These are phyloP conservation scores for Mangifera indica DNA, from an alignment of 345 rosid genomes.

Conservation along the genomic window DNA sequence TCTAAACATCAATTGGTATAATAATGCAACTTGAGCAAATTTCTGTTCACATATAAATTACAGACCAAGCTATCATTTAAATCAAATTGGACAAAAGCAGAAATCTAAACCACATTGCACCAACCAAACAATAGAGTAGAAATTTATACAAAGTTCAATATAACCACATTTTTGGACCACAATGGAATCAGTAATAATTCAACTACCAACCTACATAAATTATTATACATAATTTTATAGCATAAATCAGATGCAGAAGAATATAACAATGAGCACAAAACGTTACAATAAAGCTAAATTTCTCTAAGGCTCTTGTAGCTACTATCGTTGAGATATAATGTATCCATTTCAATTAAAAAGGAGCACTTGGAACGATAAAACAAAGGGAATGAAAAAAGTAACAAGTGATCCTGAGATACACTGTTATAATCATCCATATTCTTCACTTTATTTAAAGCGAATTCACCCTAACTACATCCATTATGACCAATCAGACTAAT, in stretches of 20 bases:
- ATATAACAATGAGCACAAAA: not conserved
- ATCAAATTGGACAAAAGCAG: not conserved
- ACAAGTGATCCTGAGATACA: not conserved
- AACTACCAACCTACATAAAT: not conserved
- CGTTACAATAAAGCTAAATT: not conserved
- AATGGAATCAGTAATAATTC: not conserved
- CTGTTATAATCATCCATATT: not conserved
- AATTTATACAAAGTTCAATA: not conserved
- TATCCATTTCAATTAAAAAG: not conserved
- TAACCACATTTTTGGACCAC: not conserved
- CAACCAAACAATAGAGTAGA: not conserved
- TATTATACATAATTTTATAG: not conserved
- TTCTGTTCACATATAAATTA: not conserved
- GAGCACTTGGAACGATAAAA: not conserved
- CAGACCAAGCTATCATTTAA: not conserved
- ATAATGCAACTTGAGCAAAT: not conserved
- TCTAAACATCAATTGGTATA: not conserved
- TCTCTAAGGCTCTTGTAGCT: no score
- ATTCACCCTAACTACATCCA: not conserved
- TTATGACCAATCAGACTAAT: not conserved
- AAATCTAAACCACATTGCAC: not conserved
- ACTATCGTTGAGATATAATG: not conserved
- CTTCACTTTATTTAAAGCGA: not conserved
- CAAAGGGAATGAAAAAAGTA: not conserved
- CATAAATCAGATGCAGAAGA: not conserved